Evolutionary conservation across 2,329 filamentous ascomycete genomes (phyloP).

Genomic region (Didymella pinodella): DNA sequence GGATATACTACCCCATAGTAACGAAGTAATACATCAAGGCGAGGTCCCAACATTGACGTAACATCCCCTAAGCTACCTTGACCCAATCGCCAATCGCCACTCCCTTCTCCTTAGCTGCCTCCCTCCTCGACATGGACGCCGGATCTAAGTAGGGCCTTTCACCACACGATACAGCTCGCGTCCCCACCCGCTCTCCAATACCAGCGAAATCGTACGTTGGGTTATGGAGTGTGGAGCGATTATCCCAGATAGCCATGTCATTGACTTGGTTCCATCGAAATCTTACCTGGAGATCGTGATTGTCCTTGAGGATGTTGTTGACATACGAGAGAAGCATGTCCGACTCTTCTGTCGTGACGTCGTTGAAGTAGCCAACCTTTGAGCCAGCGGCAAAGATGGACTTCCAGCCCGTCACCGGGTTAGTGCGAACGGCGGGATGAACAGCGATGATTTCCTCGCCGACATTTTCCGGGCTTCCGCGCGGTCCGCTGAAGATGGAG

Average conservation of each 20-base stretch:
- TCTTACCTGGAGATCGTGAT: conserved; percentile 53
- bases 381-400: conserved; percentile 39
- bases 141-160: too few species aligned
- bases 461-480: conserved; percentile 35
- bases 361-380: conserved; percentile 48
- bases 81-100: too few species aligned
- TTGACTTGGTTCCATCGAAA: conserved; percentile 49
- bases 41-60: too few species aligned
- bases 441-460: conserved; percentile 32
- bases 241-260: conserved; percentile 53
- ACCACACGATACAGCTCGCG: too few species aligned
- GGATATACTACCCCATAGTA: too few species aligned
- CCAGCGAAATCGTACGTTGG: conserved; percentile 33
- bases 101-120: too few species aligned
- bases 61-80: too few species aligned
- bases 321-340: conserved; percentile 20
- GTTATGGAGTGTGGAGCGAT: conserved; percentile 41
- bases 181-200: too few species aligned
- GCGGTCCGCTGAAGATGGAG: conserved; percentile 22
- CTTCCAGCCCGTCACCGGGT: conserved; percentile 47
- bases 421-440: conserved; percentile 44
- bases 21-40: too few species aligned
- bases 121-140: too few species aligned
- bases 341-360: conserved; percentile 46
- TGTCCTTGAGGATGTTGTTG: conserved; percentile 38